phyloP scores from a whole-genome alignment of 768 basidiomycete genomes.

The Fistulinella prunicolor region DNA sequence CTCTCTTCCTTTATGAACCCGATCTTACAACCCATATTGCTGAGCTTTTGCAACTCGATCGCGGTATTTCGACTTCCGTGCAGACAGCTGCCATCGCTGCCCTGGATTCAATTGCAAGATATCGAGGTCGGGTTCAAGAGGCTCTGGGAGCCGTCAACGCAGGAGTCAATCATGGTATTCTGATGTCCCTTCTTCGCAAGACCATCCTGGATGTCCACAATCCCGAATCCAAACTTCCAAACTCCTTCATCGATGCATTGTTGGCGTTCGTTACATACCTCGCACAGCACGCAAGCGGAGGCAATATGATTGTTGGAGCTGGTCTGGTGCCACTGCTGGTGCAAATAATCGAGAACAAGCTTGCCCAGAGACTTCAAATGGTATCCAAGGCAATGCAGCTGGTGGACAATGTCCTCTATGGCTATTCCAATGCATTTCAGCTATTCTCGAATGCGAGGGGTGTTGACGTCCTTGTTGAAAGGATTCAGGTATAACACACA shows the following conservation, averaged over 20 bases:
- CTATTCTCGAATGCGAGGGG: constrained; percentile 84
- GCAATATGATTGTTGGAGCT: constrained; percentile 92
- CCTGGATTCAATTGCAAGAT: constrained; percentile 87
- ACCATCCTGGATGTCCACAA: constrained; percentile 71
- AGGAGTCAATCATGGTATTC: constrained; percentile 91
- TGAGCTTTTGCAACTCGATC: constrained; percentile 82
- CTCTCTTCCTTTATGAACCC: constrained; percentile 92
- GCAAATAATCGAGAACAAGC: constrained; percentile 80
- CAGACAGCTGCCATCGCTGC: constrained; percentile 85
- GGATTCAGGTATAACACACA: constrained; percentile 70
- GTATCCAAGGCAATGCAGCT: constrained; percentile 90
- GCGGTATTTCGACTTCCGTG: constrained; percentile 62
- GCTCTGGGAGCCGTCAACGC: constrained; percentile 90
- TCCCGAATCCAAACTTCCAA: constrained; percentile 62
- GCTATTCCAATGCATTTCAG: constrained; percentile 82
- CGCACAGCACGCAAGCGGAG: constrained; percentile 79
- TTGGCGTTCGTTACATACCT: constrained; percentile 86
- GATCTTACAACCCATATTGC: constrained; percentile 87
- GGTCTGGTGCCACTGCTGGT: constrained; percentile 88
- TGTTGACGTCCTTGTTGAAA: constrained; percentile 77
- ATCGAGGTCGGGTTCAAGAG: constrained; percentile 79
- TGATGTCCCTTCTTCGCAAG: constrained; percentile 86
- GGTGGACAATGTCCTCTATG: constrained; percentile 89
- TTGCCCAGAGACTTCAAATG: constrained; percentile 64
- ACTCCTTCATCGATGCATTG: constrained; percentile 79